Base-by-base conservation (phyloP, 768 basidiomycete species). In the Dacryopinax spathularia region DNA sequence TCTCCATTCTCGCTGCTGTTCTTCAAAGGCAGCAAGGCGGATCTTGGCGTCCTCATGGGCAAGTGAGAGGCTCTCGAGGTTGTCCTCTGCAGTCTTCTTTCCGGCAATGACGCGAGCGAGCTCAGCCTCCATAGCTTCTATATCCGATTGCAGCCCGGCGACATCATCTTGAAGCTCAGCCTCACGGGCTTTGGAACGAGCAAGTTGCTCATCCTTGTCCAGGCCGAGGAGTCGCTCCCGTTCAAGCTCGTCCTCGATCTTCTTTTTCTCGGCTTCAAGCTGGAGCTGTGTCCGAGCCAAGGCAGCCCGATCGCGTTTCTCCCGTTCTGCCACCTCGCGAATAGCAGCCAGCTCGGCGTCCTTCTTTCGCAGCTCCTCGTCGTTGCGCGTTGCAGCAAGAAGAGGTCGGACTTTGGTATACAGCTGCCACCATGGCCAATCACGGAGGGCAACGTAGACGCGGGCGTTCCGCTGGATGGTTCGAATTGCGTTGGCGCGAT, bases 371-470 rank as follows among this genome's bases (percentile, higher is more conserved):
- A 98, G 80, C 71, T 95, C 95, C 37, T 94, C 92, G 70, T 98
- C 95, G 66, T 84, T 88, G 18, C 92, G 80, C 1, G 95, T 95
- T 0, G 94, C 94, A 22, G 91, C 91, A 33, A 99, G 81, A 15
- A 98, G 73, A 0, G 96, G 96, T 34, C 94, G 88, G 20, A 99
- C 91, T 79, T 95, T 95, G 1, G 92, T 92, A 72, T 94, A 99
- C 9, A 98, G 79, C 66, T 93, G 89, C 96, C 96, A 99, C 96
- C 96, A 98, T 1, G 95, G 93, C 96, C 96, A 98, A 61, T 95
- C 91, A 48, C 84, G 81, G 31, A 99, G 79, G 63, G 91, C 87
- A 6, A 87, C 85, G 71, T 98, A 98, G 22, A 96, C 80, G 22
- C 92, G 79, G 1, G 95, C 95, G 72, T 99, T 99, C 44, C 86